These are phyloP conservation scores for Sporothrix dimorphospora DNA, from an alignment of 2,329 filamentous ascomycete species.

Conservation along the genomic window DNA sequence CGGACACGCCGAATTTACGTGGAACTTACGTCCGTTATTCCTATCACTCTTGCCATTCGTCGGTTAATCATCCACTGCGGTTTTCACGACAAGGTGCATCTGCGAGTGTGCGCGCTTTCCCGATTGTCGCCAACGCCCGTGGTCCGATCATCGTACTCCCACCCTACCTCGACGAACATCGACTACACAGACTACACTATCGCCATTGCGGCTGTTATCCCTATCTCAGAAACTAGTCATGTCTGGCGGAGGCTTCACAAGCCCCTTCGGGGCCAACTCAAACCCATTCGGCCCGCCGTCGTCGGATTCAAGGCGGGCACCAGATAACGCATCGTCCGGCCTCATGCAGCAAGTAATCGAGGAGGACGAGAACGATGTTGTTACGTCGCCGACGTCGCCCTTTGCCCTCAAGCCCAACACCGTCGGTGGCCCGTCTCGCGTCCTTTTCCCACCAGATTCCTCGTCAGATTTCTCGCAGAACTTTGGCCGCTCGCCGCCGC, in stretches of 20 bases:
- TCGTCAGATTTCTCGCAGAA: slow-evolving; percentile 43
- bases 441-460: slow-evolving; percentile 22
- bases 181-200: neutral
- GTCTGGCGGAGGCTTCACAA: slow-evolving; percentile 74
- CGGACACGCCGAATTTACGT: slow-evolving; percentile 2
- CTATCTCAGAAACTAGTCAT: slow-evolving; percentile 47
- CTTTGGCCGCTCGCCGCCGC: slow-evolving; percentile 57
- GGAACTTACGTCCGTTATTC: neutral
- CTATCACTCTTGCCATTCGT: neutral
- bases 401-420: slow-evolving; percentile 40
- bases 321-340: slow-evolving; percentile 36
- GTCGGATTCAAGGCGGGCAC: slow-evolving; percentile 41
- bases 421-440: slow-evolving; percentile 11
- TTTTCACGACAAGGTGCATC: neutral
- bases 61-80: neutral
- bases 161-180: neutral
- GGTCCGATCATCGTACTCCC: neutral
- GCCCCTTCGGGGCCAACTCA: slow-evolving; percentile 66
- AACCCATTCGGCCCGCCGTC: slow-evolving; percentile 69
- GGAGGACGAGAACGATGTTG: slow-evolving; percentile 77
- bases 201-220: neutral
- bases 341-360: slow-evolving; percentile 66
- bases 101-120: neutral
- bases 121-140: neutral
- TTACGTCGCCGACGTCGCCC: slow-evolving; percentile 66